Base-by-base conservation (phyloP, 352 stramenopile genomes). In the Phytopythium mirpurense region DNA sequence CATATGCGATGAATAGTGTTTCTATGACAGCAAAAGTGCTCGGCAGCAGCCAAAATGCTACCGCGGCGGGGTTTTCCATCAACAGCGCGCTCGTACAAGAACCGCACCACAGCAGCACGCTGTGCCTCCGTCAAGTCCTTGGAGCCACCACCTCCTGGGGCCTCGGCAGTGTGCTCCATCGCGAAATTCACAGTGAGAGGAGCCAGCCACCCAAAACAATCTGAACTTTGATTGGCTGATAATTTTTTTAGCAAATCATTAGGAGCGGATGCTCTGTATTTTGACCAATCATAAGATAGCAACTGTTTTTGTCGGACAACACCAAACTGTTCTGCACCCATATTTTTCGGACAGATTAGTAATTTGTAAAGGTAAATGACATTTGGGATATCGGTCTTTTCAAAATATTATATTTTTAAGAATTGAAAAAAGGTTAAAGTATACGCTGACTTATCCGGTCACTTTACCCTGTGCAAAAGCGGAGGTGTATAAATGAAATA, bases 161-260 rank as follows among this genome's bases (percentile, higher is more conserved):
- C 10, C 11, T 38, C 34, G 4, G 34, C 34, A 38, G 34, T 5
- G 34, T 38, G 12, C 34, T 38, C 34, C 34, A 38, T 38, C 34
- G 34, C 34, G 34, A 38, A 38, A 38, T 38, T 38, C 34, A 38
- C 34, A 38, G 34, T 38, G 4, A 15, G 34, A 11, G 34, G 34
- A 38, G 34, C 34, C 34, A 38, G 34, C 34, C 34, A 38, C 34
- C 34, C 34, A 38, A 38, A 38, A 38, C 34, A 38, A 12, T 38
- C 34, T 12, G 10, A 38, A 11, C 32, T 37, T 37, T 37, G 10
- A 15, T 38, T 38, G 4, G 34, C 34, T n/a, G 34, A 38, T 38
- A 38, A 38, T 38, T 38, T 38, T 38, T 38, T 37, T 37, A 38
- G 34, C 34, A 38, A 38, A 12, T 38, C 10, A 38, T 38, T 38